Evolutionary conservation across 2,329 filamentous ascomycete species (phyloP).

Genomic region (Cladosporium sp.): DNA sequence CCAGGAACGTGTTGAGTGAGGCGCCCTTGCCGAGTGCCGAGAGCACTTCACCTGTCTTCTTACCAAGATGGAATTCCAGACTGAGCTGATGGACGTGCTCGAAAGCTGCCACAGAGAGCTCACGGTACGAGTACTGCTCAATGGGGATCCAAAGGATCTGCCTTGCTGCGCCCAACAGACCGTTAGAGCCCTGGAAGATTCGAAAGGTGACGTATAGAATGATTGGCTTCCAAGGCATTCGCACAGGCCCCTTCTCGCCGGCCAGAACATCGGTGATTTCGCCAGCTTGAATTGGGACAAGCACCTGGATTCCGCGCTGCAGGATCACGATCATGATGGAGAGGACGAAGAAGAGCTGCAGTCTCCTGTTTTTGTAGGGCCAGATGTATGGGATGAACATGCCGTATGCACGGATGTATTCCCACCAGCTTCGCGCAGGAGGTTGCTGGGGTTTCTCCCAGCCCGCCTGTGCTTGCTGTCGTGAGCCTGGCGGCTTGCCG

Average conservation of each 20-base stretch:
- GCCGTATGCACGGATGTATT: conserved; percentile 88
- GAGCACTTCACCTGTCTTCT: conserved; percentile 92
- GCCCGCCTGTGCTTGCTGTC: conserved; percentile 57
- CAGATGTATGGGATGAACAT: conserved; percentile 96
- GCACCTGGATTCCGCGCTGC: conserved; percentile 79
- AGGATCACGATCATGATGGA: conserved; percentile 78
- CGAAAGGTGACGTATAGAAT: conserved; percentile 73
- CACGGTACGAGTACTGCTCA: conserved; percentile 93
- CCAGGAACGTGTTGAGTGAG: conserved; percentile 93
- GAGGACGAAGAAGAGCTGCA: conserved; percentile 74
- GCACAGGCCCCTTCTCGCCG: conserved; percentile 45
- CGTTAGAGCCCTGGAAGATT: conserved; percentile 82
- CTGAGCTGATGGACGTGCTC: conserved; percentile 96
- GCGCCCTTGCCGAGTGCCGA: conserved; percentile 95
- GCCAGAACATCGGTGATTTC: conserved; percentile 72
- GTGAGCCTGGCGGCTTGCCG: conserved; percentile 46
- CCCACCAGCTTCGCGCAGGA: conserved; percentile 89
- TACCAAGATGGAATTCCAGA: conserved; percentile 93
- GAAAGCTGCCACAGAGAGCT: conserved; percentile 90
- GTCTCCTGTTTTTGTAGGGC: conserved; percentile 72
- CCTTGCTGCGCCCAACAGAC: conserved; percentile 76
- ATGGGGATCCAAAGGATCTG: conserved; percentile 93
- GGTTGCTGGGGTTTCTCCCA: conserved; percentile 88
- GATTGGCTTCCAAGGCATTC: conserved; percentile 70
- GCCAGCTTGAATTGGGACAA: conserved; percentile 79